Conservation (phyloP, 257 asterid genomes). For the Cinchona pubescens region DNA sequence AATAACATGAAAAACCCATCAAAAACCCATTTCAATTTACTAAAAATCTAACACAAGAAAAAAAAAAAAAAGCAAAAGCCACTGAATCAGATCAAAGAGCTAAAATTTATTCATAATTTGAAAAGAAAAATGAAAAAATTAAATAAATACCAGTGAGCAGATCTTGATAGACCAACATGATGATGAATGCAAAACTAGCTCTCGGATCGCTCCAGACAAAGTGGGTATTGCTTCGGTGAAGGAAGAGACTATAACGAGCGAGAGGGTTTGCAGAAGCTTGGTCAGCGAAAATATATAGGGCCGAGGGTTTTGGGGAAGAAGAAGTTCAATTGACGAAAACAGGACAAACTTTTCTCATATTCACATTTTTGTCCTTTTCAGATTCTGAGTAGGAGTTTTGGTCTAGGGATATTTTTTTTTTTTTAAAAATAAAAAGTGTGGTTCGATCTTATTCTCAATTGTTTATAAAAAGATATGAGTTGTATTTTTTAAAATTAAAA, state of each 20-base stretch:
- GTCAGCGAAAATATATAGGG: constrained; percentile 27
- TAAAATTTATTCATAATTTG: not conserved
- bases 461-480: no score
- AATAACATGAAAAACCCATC: not conserved
- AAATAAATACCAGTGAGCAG: constrained; percentile 37
- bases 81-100: not conserved
- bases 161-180: constrained; percentile 74
- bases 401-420: not conserved
- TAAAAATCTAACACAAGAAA: constrained; percentile 1
- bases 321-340: not conserved
- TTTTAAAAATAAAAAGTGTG: no score
- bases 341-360: constrained; percentile 15
- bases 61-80: not conserved
- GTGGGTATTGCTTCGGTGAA: no score
- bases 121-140: not conserved
- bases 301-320: constrained; percentile 34
- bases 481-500: no score
- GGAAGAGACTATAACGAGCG: constrained; percentile 23
- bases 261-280: not conserved
- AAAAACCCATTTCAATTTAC: not conserved
- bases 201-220: constrained; percentile 18
- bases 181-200: constrained; percentile 7
- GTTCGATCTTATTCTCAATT: no score
- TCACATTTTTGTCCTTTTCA: constrained; percentile 16
- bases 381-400: not conserved